These are phyloP conservation scores for Boletus fagicola DNA, from an alignment of 768 basidiomycete genomes.

Conservation along the genomic window DNA sequence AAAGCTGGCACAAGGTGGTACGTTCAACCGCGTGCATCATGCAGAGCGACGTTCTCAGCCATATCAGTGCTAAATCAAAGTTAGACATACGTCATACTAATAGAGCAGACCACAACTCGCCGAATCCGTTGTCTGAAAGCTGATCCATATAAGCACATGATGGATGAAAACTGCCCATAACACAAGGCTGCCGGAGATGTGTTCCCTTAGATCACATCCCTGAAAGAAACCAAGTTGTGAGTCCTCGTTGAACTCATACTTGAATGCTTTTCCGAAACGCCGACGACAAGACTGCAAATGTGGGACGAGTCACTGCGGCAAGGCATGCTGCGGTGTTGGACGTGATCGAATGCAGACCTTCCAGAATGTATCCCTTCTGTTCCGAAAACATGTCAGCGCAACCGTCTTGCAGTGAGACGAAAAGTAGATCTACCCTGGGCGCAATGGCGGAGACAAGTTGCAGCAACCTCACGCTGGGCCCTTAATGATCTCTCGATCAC, in stretches of 20 bases:
- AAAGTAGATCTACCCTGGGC: conserved; percentile 51
- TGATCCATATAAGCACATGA: conserved; percentile 58
- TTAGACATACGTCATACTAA: background rate
- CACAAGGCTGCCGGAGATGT: conserved; percentile 13
- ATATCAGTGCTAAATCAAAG: conserved; percentile 59
- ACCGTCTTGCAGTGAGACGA: conserved; percentile 4
- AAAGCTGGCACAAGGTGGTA: conserved; percentile 41
- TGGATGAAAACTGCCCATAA: conserved; percentile 12
- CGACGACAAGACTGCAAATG: conserved; percentile 82
- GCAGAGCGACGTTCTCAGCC: conserved; percentile 84
- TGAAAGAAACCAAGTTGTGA: conserved; percentile 76
- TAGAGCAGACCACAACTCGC: conserved; percentile 5
- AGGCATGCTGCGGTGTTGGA: conserved; percentile 46
- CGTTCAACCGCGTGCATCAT: conserved; percentile 46
- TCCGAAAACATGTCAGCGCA: conserved; percentile 12
- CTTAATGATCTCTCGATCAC: conserved; percentile 75
- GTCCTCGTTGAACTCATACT: conserved; percentile 85
- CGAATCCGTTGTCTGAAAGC: conserved; percentile 67
- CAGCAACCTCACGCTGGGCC: conserved; percentile 69
- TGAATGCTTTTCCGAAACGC: conserved; percentile 80
- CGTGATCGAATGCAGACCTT: conserved; percentile 67
- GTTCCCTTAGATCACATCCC: conserved; percentile 73
- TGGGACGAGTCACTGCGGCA: conserved; percentile 84
- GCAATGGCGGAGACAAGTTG: conserved; percentile 78
- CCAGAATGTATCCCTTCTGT: conserved; percentile 84